These are phyloP conservation scores for Jasminum sambac DNA, from an alignment of 257 asterid species.

Conservation along the genomic window DNA sequence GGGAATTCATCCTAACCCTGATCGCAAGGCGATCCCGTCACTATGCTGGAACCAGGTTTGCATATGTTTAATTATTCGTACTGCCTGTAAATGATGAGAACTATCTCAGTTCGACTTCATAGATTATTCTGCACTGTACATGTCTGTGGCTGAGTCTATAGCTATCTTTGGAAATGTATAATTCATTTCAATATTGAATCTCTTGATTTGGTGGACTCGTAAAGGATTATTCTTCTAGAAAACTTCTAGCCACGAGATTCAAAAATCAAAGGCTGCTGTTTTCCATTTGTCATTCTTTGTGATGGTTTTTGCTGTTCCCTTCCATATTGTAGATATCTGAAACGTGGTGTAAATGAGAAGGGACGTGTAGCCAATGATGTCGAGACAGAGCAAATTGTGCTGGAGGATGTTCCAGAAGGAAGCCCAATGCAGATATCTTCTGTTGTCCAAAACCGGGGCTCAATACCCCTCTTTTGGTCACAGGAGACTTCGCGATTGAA, in stretches of 20 bases:
- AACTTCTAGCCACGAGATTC: not conserved
- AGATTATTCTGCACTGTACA: not conserved
- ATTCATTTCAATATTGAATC: not conserved
- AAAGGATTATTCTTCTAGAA: conserved; percentile 3
- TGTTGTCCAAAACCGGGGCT: conserved; percentile 89
- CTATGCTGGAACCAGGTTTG: conserved; percentile 95
- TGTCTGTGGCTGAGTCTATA: not conserved
- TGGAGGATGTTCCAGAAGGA: conserved; percentile 62
- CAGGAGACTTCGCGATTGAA: conserved; percentile 86
- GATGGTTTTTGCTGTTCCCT: conserved; percentile 22
- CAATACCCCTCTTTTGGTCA: conserved; percentile 98
- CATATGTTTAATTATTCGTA: not conserved
- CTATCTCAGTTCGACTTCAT: not conserved
- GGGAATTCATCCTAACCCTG: conserved; percentile 61
- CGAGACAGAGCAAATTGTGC: conserved; percentile 94
- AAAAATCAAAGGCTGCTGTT: conserved; percentile 2
- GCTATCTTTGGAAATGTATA: not conserved
- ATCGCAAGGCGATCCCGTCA: conserved; percentile 96
- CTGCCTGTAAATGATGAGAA: not conserved
- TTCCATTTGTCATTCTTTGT: conserved; percentile 7
- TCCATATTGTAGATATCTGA: conserved; percentile 58
- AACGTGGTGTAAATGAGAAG: conserved; percentile 91
- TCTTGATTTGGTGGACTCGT: conserved; percentile 14
- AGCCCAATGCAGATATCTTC: conserved; percentile 64
- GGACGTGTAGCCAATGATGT: conserved; percentile 98